Evolutionary conservation across 2,329 filamentous ascomycete species (phyloP).

Genomic region (Colletotrichum paranaense): DNA sequence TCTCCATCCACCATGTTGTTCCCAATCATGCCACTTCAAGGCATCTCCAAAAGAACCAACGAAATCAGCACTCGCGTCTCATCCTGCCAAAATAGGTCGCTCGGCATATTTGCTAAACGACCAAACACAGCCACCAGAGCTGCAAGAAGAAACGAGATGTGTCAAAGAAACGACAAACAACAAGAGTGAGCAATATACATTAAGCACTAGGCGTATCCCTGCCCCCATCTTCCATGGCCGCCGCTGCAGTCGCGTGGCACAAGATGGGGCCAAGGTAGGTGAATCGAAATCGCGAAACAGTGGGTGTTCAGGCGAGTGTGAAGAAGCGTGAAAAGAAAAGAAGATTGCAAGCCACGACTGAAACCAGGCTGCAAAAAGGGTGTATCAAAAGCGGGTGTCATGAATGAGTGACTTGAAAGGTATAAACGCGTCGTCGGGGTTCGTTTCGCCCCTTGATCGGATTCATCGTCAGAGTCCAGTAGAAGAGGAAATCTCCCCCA

Average conservation of each 20-base stretch:
- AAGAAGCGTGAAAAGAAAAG: constrained; percentile 45
- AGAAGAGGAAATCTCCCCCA: background rate
- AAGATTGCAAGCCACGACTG: constrained; percentile 1
- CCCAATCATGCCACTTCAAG: constrained; percentile 15
- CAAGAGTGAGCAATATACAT: constrained; percentile 35
- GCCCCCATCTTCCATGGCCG: constrained; percentile 16
- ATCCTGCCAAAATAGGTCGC: background rate
- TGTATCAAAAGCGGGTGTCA: constrained; percentile 38
- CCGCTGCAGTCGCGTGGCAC: constrained; percentile 6
- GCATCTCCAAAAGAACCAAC: constrained; percentile 14
- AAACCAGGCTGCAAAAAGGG: constrained; percentile 30
- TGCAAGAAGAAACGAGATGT: constrained; percentile 19
- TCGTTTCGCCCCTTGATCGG: constrained; percentile 26
- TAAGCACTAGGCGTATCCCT: constrained; percentile 36
- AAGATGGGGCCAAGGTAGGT: constrained; percentile 36
- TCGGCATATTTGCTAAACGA: background rate
- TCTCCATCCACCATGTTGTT: background rate
- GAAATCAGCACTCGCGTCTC: background rate
- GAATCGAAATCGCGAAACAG: constrained; percentile 37
- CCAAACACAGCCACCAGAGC: constrained; percentile 31
- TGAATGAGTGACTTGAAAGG: constrained; percentile 38
- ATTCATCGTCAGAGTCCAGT: constrained; percentile 27
- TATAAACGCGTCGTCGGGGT: constrained; percentile 26
- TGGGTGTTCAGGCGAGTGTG: constrained; percentile 43
- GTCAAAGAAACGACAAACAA: constrained; percentile 1